A percentile compares a stretch with the other conserved stretches of the same genome.
Conservation (phyloP, 1,139 yeast genomes). For the Nakaseomyces uthaithaninus region DNA sequence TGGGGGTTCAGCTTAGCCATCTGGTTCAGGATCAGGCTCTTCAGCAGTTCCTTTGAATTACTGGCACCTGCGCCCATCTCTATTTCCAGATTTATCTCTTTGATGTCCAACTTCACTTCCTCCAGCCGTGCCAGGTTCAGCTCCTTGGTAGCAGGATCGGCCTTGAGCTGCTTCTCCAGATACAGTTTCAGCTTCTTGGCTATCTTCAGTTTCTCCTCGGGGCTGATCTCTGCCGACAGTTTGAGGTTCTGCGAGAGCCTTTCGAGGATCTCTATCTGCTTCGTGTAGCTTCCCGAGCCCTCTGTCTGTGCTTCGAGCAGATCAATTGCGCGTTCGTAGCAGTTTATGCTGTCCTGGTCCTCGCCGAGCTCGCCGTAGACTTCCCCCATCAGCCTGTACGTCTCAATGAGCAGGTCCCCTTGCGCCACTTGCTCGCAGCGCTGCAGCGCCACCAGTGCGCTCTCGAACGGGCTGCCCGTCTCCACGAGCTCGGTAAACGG, state of each 20-base stretch:
- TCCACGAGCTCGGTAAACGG: constrained; percentile 27
- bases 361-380: constrained; percentile 43
- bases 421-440: constrained; percentile 11
- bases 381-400: constrained; percentile 22
- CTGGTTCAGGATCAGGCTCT: constrained; percentile 37
- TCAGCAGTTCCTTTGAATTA: constrained; percentile 7
- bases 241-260: constrained; percentile 4
- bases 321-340: constrained; percentile 4
- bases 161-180: constrained; percentile 41
- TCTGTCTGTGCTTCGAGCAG: not conserved
- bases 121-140: constrained; percentile 6
- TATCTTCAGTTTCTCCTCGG: constrained; percentile 2
- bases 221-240: constrained; percentile 1
- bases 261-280: constrained; percentile 3
- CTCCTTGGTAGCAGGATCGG: not conserved
- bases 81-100: constrained; percentile 3
- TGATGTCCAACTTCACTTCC: constrained; percentile 5
- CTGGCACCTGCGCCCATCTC: not conserved
- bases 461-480: constrained; percentile 10
- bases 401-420: constrained; percentile 10
- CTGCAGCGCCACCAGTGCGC: constrained; percentile 4
- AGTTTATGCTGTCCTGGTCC: constrained; percentile 49
- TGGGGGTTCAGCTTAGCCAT: constrained; percentile 17
- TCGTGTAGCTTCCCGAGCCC: not conserved
- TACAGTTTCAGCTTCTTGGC: not conserved